Conservation (phyloP, 495 filamentous ascomycete genomes). For the Parmelia sp. region DNA sequence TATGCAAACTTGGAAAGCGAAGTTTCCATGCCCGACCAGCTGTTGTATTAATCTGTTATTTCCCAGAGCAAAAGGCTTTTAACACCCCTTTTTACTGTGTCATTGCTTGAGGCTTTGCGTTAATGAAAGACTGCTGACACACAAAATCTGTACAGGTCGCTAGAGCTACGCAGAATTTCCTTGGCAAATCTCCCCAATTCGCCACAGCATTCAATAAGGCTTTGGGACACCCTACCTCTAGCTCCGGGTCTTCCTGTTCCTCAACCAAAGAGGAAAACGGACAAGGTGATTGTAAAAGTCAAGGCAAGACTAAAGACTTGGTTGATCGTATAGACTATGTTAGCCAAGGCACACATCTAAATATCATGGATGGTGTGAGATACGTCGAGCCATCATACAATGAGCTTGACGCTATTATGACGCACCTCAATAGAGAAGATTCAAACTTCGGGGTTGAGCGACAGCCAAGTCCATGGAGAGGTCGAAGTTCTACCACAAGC, state of each 20-base stretch:
- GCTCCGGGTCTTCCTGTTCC: neutral
- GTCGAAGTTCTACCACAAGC: conserved; percentile 22
- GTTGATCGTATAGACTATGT: conserved; percentile 15
- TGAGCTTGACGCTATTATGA: conserved; percentile 83
- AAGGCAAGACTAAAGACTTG: neutral
- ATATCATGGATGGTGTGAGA: conserved; percentile 23
- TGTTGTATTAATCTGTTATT: too few species aligned
- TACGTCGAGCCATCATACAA: conserved; percentile 53
- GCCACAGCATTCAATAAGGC: conserved; percentile 21
- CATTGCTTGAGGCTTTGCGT: neutral
- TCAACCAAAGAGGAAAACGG: neutral
- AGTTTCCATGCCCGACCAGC: neutral
- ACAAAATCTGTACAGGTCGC: conserved; percentile 21
- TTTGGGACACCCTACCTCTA: neutral
- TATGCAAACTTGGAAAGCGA: neutral
- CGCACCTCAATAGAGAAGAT: conserved; percentile 64
- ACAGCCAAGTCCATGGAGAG: conserved; percentile 36
- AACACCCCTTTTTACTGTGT: neutral
- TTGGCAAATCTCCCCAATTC: conserved; percentile 23
- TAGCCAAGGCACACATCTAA: conserved; percentile 4
- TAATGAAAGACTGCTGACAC: neutral
- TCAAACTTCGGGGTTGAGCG: conserved; percentile 66
- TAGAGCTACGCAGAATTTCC: conserved; percentile 24
- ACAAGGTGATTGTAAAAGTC: neutral
- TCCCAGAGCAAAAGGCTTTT: neutral